Base-by-base conservation (phyloP, 2,329 filamentous ascomycete species). In the Graphilbum fragrans region DNA sequence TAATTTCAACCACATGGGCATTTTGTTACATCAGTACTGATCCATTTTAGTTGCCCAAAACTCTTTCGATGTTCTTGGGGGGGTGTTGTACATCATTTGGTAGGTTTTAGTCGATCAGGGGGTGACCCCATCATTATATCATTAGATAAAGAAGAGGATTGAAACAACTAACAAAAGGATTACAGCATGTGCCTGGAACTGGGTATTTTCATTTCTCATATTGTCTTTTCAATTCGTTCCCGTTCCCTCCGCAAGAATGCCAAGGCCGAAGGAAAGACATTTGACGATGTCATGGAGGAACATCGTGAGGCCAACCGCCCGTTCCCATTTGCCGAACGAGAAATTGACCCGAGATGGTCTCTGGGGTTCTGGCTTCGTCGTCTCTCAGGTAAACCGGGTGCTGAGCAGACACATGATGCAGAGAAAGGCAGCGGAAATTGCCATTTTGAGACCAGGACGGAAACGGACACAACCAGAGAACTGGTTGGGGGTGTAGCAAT, bases 51-150 rank as follows among this genome's bases (percentile, higher is more conserved):
- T 70, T 35, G 73, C 70, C 1, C 75, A 81, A 50, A 65, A 71
- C 20, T 69, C 65, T 2, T 80, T 81, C 49, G 77, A 81, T 51
- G 58, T 74, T 5, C 58, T 80, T 0, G 77, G 75, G 3, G 74
- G 74, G 1, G 62, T 73, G 2, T 54, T 77, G 44, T 81, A 80
- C 51, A 72, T 77, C 39, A 56, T 74, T 8, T 74, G 72, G 72
- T 76, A 60, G n/a, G n/a, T n/a, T n/a, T n/a, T n/a, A n/a, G n/a
- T n/a, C n/a, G n/a, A n/a, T n/a, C n/a, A n/a, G n/a, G n/a, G n/a
- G n/a, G n/a, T n/a, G n/a, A n/a, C n/a, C n/a, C n/a, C 16, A 10
- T 33, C 16, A 33, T n/a, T 10, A n/a, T 5, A 9, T 10, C 14
- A n/a, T 14, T 5, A n/a, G 31, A 9, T 10, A 33, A 10, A 33